A percentile compares a stretch with the other conserved stretches of the same genome.
These are phyloP conservation scores for Hypoxylon sp. DNA, from an alignment of 2,329 filamentous ascomycete species.

Conservation along the genomic window DNA sequence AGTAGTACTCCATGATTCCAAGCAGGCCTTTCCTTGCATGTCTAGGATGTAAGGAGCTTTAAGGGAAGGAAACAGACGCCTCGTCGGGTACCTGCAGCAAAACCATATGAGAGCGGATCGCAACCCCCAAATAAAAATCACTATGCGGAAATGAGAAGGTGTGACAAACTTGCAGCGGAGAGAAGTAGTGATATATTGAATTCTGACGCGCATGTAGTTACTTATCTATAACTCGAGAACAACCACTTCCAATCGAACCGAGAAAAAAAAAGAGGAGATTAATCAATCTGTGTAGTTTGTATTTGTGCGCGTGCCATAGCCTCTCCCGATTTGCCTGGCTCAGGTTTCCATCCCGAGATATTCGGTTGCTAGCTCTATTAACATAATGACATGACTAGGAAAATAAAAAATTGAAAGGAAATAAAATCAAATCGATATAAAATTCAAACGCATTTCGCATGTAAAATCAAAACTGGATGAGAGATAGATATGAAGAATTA, in stretches of 20 bases:
- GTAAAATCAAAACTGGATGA: conserved; percentile 23
- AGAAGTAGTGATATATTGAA: conserved; percentile 42
- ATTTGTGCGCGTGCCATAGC: conserved; percentile 39
- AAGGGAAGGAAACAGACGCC: conserved; percentile 4
- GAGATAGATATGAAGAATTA: conserved; percentile 28
- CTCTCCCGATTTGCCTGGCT: conserved; percentile 34
- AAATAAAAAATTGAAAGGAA: conserved; percentile 31
- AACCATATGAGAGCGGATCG: conserved; percentile 11
- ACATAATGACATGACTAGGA: conserved; percentile 33
- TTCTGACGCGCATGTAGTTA: conserved; percentile 34
- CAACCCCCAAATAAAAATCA: not conserved
- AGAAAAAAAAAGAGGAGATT: conserved; percentile 28
- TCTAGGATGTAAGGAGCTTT: not conserved
- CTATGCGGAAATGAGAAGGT: too few species aligned
- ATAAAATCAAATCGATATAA: not conserved
- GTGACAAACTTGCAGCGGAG: conserved; percentile 17
- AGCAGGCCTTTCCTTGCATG: not conserved
- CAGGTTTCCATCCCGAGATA: conserved; percentile 35
- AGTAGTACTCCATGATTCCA: not conserved
- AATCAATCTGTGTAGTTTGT: conserved; percentile 47
- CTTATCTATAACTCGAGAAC: conserved; percentile 45
- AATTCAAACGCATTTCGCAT: too few species aligned
- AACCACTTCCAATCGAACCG: conserved; percentile 37
- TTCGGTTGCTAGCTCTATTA: conserved; percentile 41
- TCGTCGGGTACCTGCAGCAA: conserved; percentile 27